A percentile compares a stretch with the other conserved stretches of the same genome.
These are phyloP conservation scores for Coffea canephora DNA, from an alignment of 257 asterid genomes.

Conservation along the genomic window DNA sequence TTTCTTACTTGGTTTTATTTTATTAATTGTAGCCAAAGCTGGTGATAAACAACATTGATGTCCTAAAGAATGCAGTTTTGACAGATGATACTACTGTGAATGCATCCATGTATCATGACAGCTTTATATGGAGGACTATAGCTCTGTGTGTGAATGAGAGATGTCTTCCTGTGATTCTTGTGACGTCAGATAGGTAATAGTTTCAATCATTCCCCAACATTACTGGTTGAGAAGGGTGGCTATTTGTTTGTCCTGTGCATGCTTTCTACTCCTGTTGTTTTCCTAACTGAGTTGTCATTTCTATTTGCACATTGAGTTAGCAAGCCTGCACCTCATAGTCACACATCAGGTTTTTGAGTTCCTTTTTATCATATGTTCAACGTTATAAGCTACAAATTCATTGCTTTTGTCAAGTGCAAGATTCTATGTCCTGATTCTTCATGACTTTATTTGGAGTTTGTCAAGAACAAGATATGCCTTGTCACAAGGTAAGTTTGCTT, in stretches of 20 bases:
- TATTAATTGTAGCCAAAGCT: constrained; percentile 77
- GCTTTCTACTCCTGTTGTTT: no score
- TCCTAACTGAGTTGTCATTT: background rate
- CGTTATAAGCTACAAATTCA: no score
- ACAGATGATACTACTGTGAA: constrained; percentile 62
- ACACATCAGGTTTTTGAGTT: background rate
- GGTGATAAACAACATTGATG: constrained; percentile 93
- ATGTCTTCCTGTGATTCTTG: constrained; percentile 72
- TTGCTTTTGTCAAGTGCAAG: no score
- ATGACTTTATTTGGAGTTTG: no score
- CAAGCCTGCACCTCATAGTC: background rate
- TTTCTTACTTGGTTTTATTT: constrained; percentile 25
- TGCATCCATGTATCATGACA: constrained; percentile 91
- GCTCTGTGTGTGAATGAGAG: constrained; percentile 91
- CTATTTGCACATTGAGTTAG: background rate
- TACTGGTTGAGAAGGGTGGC: background rate
- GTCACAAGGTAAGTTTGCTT: no score
- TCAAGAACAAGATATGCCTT: no score
- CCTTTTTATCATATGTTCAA: no score
- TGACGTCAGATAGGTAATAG: constrained; percentile 88
- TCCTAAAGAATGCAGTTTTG: constrained; percentile 66
- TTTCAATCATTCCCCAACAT: background rate
- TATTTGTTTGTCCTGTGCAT: no score
- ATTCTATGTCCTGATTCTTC: no score
- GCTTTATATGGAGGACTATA: constrained; percentile 84